phyloP scores from a whole-genome alignment of 2,329 filamentous ascomycete genomes.

The Aspergillus pseudonomiae region DNA sequence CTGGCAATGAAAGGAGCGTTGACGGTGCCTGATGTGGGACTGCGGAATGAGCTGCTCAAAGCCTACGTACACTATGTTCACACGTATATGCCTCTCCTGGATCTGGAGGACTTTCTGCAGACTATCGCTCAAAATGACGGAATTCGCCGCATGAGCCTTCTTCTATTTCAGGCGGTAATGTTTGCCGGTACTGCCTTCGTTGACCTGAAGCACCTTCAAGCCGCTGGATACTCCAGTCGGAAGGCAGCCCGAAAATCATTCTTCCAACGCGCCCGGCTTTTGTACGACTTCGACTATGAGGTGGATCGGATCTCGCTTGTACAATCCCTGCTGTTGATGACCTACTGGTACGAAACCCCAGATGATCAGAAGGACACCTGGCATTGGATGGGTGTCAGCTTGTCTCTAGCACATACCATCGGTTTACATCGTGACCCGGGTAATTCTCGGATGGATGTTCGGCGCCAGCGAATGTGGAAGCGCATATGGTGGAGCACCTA shows the following conservation, averaged over 20 bases:
- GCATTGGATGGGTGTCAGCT: conserved; percentile 98
- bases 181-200: conserved; percentile 89
- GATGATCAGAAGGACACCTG: conserved; percentile 98
- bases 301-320: conserved; percentile 85
- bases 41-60: conserved; percentile 80
- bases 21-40: conserved; percentile 67
- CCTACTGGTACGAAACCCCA: conserved; percentile 96
- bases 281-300: conserved; percentile 97
- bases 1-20: conserved; percentile 83
- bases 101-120: conserved; percentile 62
- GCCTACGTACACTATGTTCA: conserved; percentile 88
- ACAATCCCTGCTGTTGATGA: conserved; percentile 87
- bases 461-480: conserved; percentile 84
- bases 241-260: conserved; percentile 85
- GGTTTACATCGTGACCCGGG: conserved; percentile 85
- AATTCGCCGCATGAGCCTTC: conserved; percentile 72
- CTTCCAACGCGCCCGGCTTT: conserved; percentile 82
- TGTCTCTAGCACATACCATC: conserved; percentile 90
- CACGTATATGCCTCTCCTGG: conserved; percentile 89
- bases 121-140: conserved; percentile 69
- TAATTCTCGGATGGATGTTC: conserved; percentile 72
- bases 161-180: conserved; percentile 93
- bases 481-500: conserved; percentile 98
- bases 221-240: conserved; percentile 75
- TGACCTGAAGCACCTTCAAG: conserved; percentile 73